Base-by-base conservation (phyloP, 2,329 filamentous ascomycete species). In the Capronia epimyces region DNA sequence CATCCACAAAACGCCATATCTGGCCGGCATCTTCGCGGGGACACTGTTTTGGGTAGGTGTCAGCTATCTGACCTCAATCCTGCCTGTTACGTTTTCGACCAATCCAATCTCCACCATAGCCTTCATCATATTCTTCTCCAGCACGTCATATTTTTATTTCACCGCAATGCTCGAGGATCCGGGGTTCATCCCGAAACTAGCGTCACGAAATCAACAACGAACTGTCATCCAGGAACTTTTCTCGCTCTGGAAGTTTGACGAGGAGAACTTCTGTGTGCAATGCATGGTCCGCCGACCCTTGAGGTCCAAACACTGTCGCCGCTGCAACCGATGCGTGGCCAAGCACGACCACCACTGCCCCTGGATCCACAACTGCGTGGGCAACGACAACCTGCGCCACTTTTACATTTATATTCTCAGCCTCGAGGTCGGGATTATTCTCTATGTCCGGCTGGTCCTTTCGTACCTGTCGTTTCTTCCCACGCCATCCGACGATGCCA, bases 301-400 rank as follows among this genome's bases (percentile, higher is more conserved):
- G 55, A 81, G 93, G 59, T 95, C 90, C 72, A 98, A 97, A 74
- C 93, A 98, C 71, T 98, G 93, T 72, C 86, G 85, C 65, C 80
- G 87, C 55, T 98, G 93, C 67, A 82, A 86, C 63, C 86, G 91
- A 58, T 98, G 93, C 67, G 87, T 98, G 47, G 89, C 91, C 48
- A 95, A 94, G 69, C 89, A 95, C 71, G 93, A 98, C 66, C 93
- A 98, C 65, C 93, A 98, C 66, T 98, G 93, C 64, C 93, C 93
- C 0, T 98, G 93, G 93, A 87, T 97, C 20, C 87, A 95, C 71
- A 97, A 96, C 69, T 98, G 93, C 63, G 81, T 98, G 36, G 93
- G 88, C 37, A 81, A 93, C 57, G 97, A 97, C 72, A 98, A 97
- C 67, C 87, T 97, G 64, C 84, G 93, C 12, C 90, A 96, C 62